These are phyloP conservation scores for Aspergillus sp. DNA, from an alignment of 2,329 filamentous ascomycete species.

Conservation along the genomic window DNA sequence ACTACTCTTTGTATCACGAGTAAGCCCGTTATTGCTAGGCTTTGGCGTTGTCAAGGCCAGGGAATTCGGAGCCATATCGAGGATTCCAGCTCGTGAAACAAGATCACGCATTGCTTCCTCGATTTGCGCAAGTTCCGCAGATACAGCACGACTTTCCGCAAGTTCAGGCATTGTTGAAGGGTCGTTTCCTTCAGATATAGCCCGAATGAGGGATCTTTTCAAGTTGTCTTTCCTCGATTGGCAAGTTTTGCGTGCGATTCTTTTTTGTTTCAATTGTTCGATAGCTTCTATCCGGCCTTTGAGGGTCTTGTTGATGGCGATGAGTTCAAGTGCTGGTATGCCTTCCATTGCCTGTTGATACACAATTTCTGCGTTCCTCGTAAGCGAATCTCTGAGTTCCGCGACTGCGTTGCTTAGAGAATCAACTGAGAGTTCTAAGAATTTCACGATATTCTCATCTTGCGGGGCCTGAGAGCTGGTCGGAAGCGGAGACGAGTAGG, in stretches of 20 bases:
- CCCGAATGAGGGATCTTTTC: conserved; percentile 30
- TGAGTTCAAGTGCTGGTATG: conserved; percentile 24
- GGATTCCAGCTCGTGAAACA: conserved; percentile 24
- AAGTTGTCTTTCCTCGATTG: conserved; percentile 26
- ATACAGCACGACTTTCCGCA: conserved; percentile 25
- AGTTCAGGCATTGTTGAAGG: conserved; percentile 24
- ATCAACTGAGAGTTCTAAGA: conserved; percentile 23
- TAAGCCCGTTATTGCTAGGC: neutral
- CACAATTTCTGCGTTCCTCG: conserved; percentile 31
- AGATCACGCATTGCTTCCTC: conserved; percentile 28
- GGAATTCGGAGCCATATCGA: conserved; percentile 11
- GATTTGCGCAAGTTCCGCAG: conserved; percentile 27
- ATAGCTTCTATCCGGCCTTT: conserved; percentile 33
- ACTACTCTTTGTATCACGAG: neutral
- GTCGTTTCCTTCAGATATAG: conserved; percentile 28
- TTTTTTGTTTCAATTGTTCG: conserved; percentile 25
- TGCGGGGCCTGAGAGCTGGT: conserved; percentile 10
- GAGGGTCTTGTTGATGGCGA: conserved; percentile 29
- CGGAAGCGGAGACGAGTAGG: conserved; percentile 10
- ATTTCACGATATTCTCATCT: conserved; percentile 21
- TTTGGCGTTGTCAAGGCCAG: neutral
- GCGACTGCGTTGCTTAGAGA: conserved; percentile 22
- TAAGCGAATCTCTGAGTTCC: conserved; percentile 23
- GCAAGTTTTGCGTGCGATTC: conserved; percentile 18
- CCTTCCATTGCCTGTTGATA: conserved; percentile 34